Base-by-base conservation (phyloP, 2,329 filamentous ascomycete species). In the Tolypocladium ophioglossoides region DNA sequence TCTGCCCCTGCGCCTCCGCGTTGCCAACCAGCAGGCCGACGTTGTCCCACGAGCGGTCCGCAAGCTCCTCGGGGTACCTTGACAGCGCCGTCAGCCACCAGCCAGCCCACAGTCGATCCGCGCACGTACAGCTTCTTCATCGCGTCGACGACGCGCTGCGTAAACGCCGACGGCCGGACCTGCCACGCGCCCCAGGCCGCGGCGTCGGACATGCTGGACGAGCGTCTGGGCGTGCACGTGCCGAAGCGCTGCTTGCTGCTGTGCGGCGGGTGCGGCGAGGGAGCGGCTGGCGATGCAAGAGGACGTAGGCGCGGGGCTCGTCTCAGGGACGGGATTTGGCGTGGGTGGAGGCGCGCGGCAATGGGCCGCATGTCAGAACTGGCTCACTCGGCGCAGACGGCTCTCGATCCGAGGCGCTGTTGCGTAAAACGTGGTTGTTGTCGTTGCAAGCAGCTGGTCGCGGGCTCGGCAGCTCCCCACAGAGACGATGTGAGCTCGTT, bases 31-130 rank as follows among this genome's bases (percentile, higher is more conserved):
- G 78, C 52, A 96, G 79, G 51, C 94, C 94, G n/a, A 95, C 96
- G 66, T 99, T 99, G 69, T 99, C 94, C 80, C 91, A 99, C 60
- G 87, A 84, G 62, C 85, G 86, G 67, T 97, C 94, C 11, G 94
- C 94, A 44, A 96, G 77, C 56, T 84, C 83, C 66, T 95, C 89
- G 0, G 94, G 94, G 67, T 96, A 99, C 56, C 91, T 94, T 12
- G 50, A 8, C 20, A 27, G n/a, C 20, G 35, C 9, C 5, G 16
- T 37, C 41, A 47, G 40, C 51, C 12, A 30, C n/a, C n/a, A n/a
- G n/a, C n/a, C n/a, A n/a, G n/a, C n/a, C n/a, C n/a, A n/a, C n/a
- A n/a, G n/a, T n/a, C n/a, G n/a, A n/a, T n/a, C n/a, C n/a, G n/a
- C n/a, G n/a, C n/a, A n/a, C n/a, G n/a, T 72, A 92, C 86, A 96